Conservation (phyloP, 352 stramenopile genomes). For the Pythium aquatile region DNA sequence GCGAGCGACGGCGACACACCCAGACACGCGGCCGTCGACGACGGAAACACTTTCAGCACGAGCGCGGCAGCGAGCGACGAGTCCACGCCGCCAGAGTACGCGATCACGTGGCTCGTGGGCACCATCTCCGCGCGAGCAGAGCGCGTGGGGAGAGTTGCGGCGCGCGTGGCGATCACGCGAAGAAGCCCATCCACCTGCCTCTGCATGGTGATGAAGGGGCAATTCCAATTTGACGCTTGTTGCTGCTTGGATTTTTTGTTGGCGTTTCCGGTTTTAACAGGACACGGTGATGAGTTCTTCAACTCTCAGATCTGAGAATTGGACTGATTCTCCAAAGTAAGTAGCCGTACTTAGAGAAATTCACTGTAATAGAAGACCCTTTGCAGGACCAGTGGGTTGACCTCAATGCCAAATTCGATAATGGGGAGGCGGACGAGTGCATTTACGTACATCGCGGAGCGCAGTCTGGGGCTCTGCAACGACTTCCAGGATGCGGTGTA, state of each 20-base stretch:
- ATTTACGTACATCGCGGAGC: constrained; percentile 57
- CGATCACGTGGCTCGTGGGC: constrained; percentile 72
- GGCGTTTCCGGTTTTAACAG: neutral
- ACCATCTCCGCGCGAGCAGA: neutral
- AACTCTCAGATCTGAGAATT: neutral
- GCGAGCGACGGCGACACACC: constrained; percentile 92
- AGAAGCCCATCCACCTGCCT: constrained; percentile 19
- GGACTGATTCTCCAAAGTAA: neutral
- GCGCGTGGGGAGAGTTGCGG: neutral
- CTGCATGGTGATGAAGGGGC: neutral
- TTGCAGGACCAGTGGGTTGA: neutral
- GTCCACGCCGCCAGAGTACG: constrained; percentile 96
- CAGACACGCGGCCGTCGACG: constrained; percentile 86
- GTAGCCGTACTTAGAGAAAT: constrained; percentile 2
- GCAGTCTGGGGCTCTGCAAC: constrained; percentile 43
- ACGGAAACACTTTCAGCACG: constrained; percentile 82
- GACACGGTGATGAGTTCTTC: neutral
- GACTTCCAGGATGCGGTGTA: constrained; percentile 46
- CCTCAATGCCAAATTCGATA: constrained; percentile 5
- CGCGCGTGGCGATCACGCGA: constrained; percentile 16
- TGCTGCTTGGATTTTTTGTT: constrained; percentile 1
- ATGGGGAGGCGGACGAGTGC: constrained; percentile 26
- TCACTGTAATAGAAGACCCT: neutral
- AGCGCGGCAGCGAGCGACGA: constrained; percentile 92
- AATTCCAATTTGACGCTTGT: neutral